Evolutionary conservation across 1,284 basidiomycete species (phyloP).

Genomic region (Cryptococcus sp.): DNA sequence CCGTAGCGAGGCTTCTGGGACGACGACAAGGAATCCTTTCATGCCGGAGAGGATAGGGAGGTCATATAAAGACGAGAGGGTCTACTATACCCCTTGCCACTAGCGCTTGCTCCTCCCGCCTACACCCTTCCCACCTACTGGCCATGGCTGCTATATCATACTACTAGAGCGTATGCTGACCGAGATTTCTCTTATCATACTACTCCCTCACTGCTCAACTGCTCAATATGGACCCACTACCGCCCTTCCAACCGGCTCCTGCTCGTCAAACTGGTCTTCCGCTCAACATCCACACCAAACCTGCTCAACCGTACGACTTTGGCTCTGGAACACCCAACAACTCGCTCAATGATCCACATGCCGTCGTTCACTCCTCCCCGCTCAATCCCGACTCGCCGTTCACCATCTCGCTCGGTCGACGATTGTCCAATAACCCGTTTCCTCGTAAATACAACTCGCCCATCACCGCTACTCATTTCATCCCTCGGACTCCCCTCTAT

Average conservation of each 20-base stretch:
- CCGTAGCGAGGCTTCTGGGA: too few relatives aligned
- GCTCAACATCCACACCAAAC: too few relatives aligned
- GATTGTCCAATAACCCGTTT: slow-evolving; percentile 5
- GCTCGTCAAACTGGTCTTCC: not conserved
- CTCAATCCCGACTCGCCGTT: slow-evolving; percentile 6
- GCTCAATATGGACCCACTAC: not conserved
- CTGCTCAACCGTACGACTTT: not conserved
- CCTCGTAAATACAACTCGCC: slow-evolving; percentile 16
- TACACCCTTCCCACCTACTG: too few relatives aligned
- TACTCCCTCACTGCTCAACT: not conserved
- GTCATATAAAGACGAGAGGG: too few relatives aligned
- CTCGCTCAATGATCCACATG: not conserved
- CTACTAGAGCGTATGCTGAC: too few relatives aligned
- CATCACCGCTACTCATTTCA: slow-evolving; percentile 15
- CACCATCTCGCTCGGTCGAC: slow-evolving; percentile 3
- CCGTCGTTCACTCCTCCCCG: not conserved
- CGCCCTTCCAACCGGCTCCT: not conserved
- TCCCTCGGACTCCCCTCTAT: slow-evolving; percentile 24
- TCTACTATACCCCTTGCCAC: too few relatives aligned
- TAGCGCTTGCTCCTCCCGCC: too few relatives aligned
- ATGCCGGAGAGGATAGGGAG: too few relatives aligned
- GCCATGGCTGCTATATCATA: too few relatives aligned
- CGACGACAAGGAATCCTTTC: too few relatives aligned
- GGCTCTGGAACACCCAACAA: not conserved
- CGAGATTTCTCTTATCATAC: not conserved